Evolutionary conservation across 306 rosid species (phyloP).

Genomic region (Fragaria vesca): DNA sequence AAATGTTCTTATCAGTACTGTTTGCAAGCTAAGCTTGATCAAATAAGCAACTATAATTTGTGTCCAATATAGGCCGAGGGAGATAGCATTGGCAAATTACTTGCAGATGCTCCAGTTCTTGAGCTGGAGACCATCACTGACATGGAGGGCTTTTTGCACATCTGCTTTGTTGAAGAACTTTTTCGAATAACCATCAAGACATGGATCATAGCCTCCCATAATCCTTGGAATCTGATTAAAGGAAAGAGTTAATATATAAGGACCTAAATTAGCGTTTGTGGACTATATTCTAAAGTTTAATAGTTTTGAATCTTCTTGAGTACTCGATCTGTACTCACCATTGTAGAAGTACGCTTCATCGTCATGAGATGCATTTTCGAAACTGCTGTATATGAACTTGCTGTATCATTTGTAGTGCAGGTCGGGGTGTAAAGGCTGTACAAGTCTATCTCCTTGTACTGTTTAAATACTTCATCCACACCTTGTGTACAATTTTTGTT

Average conservation of each 20-base stretch:
- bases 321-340: slow-evolving; percentile 14
- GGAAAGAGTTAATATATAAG: neutral
- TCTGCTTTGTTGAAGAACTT: slow-evolving; percentile 60
- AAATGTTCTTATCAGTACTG: neutral
- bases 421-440: slow-evolving; percentile 77
- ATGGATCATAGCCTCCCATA: slow-evolving; percentile 91
- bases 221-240: slow-evolving; percentile 67
- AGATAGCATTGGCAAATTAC: slow-evolving; percentile 34
- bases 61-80: neutral
- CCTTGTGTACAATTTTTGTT: slow-evolving; percentile 48
- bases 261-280: neutral
- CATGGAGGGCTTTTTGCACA: slow-evolving; percentile 87
- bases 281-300: neutral
- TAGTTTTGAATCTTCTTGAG: neutral
- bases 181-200: slow-evolving; percentile 64
- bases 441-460: slow-evolving; percentile 68
- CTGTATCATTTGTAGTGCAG: slow-evolving; percentile 45
- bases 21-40: neutral
- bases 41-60: neutral
- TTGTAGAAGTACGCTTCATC: slow-evolving; percentile 48
- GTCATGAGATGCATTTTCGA: slow-evolving; percentile 21
- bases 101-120: slow-evolving; percentile 92
- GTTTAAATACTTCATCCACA: slow-evolving; percentile 56
- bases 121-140: slow-evolving; percentile 49
- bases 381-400: slow-evolving; percentile 26